A percentile compares a stretch with the other conserved stretches of the same genome.
phyloP scores from a whole-genome alignment of 768 basidiomycete species.

The Psilocybe subaeruginosa region DNA sequence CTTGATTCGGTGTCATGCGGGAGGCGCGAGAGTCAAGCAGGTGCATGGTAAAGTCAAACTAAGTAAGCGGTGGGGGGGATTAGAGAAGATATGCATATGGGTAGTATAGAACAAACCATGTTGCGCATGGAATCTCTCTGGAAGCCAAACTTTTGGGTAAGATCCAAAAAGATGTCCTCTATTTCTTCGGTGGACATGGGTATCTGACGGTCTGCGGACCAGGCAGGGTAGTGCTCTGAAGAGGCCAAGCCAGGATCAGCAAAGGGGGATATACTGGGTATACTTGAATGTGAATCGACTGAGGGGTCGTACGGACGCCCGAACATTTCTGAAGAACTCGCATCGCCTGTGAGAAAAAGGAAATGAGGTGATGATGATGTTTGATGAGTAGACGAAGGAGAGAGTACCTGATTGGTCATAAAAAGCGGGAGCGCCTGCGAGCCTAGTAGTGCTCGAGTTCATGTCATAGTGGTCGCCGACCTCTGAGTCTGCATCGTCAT shows the following conservation, averaged over 20 bases:
- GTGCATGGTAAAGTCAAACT: slow-evolving; percentile 99
- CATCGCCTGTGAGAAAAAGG: slow-evolving; percentile 25
- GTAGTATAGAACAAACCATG: slow-evolving; percentile 57
- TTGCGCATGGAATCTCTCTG: slow-evolving; percentile 96
- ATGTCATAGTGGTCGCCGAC: slow-evolving; percentile 54
- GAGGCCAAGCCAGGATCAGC: slow-evolving; percentile 54
- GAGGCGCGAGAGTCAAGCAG: slow-evolving; percentile 97
- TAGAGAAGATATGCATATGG: slow-evolving; percentile 3
- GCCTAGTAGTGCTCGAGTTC: slow-evolving; percentile 57
- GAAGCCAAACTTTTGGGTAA: slow-evolving; percentile 99
- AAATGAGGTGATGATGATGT: slow-evolving; percentile 10
- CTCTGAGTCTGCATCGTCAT: slow-evolving; percentile 54
- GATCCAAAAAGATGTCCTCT: slow-evolving; percentile 97
- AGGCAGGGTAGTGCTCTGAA: slow-evolving; percentile 88
- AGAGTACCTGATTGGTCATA: slow-evolving; percentile 39
- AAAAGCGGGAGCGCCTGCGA: slow-evolving; percentile 48
- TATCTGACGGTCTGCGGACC: slow-evolving; percentile 90
- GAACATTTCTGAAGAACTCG: slow-evolving; percentile 35
- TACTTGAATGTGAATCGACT: slow-evolving; percentile 62
- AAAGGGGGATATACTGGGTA: slow-evolving; percentile 61
- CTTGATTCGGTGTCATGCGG: slow-evolving; percentile 96
- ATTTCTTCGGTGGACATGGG: slow-evolving; percentile 98
- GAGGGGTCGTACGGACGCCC: slow-evolving; percentile 57
- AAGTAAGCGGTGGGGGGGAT: slow-evolving; percentile 8
- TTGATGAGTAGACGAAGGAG: not conserved